phyloP scores from a whole-genome alignment of 768 basidiomycete species.

The Hericium coralloides region DNA sequence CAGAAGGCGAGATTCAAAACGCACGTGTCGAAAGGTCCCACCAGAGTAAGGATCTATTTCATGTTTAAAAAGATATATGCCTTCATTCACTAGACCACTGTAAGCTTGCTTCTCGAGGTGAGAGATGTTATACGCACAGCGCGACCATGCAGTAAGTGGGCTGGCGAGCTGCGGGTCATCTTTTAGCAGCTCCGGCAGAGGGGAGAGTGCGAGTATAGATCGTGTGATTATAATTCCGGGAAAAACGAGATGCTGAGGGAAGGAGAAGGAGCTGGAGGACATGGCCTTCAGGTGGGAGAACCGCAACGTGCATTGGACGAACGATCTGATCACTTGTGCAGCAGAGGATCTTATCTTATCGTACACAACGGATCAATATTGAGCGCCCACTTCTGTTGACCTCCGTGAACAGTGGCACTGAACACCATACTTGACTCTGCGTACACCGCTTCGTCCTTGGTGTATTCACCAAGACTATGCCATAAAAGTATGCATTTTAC shows the following conservation, averaged over 20 bases:
- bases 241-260: slow-evolving; percentile 9
- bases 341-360: too few species aligned
- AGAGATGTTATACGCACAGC: slow-evolving; percentile 41
- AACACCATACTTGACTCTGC: too few species aligned
- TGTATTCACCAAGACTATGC: too few species aligned
- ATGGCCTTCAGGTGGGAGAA: too few species aligned
- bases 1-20: slow-evolving; percentile 17
- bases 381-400: too few species aligned
- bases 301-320: too few species aligned
- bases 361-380: too few species aligned
- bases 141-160: slow-evolving; percentile 69
- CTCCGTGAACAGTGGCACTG: too few species aligned
- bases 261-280: not conserved
- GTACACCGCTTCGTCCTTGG: too few species aligned
- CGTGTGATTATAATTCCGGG: slow-evolving; percentile 33
- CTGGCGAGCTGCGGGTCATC: slow-evolving; percentile 74
- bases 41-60: slow-evolving; percentile 85
- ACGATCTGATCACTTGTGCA: too few species aligned
- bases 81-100: slow-evolving; percentile 67
- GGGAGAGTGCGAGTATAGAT: slow-evolving; percentile 42
- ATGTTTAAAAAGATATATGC: slow-evolving; percentile 69
- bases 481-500: too few species aligned
- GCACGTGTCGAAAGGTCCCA: slow-evolving; percentile 77
- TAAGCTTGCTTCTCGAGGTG: slow-evolving; percentile 10
- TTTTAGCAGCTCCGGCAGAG: slow-evolving; percentile 42